A percentile compares a stretch with the other conserved stretches of the same genome.
Evolutionary conservation across 805 yeast species (phyloP).

Genomic region (Metschnikowia reukaufii): DNA sequence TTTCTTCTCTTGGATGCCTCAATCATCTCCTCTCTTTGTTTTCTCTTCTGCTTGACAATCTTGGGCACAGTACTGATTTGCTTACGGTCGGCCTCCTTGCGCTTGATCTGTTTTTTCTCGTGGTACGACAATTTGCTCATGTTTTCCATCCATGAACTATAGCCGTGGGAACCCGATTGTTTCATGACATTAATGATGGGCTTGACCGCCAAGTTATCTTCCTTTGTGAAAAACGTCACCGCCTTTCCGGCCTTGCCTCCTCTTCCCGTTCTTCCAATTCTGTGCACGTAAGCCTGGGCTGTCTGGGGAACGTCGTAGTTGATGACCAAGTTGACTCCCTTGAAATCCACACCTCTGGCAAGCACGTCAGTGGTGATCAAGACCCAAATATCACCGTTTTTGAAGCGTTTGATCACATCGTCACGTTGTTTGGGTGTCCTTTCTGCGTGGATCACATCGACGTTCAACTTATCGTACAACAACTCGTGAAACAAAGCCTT

Average conservation of each 20-base stretch:
- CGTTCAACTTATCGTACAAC: slow-evolving; percentile 86
- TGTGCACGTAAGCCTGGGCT: slow-evolving; percentile 93
- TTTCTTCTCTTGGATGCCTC: slow-evolving; percentile 70
- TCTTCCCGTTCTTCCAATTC: slow-evolving; percentile 99
- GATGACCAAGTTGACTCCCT: slow-evolving; percentile 90
- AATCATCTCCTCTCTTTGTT: slow-evolving; percentile 67
- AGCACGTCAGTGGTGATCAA: slow-evolving; percentile 94
- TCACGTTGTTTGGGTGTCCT: slow-evolving; percentile 87
- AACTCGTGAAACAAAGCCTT: slow-evolving; percentile 93
- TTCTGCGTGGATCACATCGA: slow-evolving; percentile 95
- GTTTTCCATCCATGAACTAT: slow-evolving; percentile 80
- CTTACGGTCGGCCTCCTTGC: slow-evolving; percentile 59
- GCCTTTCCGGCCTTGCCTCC: slow-evolving; percentile 87
- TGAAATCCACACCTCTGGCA: slow-evolving; percentile 96
- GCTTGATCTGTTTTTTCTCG: slow-evolving; percentile 61
- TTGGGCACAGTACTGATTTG: slow-evolving; percentile 84
- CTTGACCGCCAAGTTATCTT: slow-evolving; percentile 72
- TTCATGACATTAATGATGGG: slow-evolving; percentile 93
- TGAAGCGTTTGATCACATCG: slow-evolving; percentile 77
- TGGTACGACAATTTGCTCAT: slow-evolving; percentile 62
- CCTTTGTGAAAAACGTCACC: slow-evolving; percentile 89
- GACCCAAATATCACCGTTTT: slow-evolving; percentile 92
- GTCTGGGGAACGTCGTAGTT: slow-evolving; percentile 95
- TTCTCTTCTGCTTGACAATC: slow-evolving; percentile 61
- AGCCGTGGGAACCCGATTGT: slow-evolving; percentile 75